Base-by-base conservation (phyloP, 345 rosid species). In the Populus davidiana region DNA sequence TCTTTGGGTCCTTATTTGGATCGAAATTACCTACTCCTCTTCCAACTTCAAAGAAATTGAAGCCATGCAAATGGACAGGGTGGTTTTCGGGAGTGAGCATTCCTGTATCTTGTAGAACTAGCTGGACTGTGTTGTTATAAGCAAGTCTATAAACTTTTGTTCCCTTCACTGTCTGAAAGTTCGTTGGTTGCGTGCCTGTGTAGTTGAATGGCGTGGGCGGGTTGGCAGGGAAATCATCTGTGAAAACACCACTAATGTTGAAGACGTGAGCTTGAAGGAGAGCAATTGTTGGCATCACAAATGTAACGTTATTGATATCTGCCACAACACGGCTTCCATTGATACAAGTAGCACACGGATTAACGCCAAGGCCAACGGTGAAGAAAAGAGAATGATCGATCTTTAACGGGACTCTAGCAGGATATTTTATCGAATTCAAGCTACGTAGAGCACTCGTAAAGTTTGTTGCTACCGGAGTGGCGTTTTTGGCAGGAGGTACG, bases 71-170 rank as follows among this genome's bases (percentile, higher is more conserved):
- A 84, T 96, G 99, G 17, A 96, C 0, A 0, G 99, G 98, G 80
- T 96, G 99, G 80, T 92, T 96, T 82, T 96, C 99, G 0, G 96
- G 88, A 0, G 98, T 27, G 66, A 96, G 81, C 72, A 92, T 80
- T 2, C 93, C 98, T 0, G 99, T 96, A 77, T 96, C 98, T 78
- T 96, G 99, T 59, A 96, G 56, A 25, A 96, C 94, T 1, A 96
- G 86, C 75, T 96, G 90, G 62, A 93, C 99, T 0, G 96, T 92
- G 0, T 90, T 84, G 81, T 93, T 93, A 71, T 89, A 96, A 9
- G 80, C 82, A 63, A 96, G 74, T 80, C 86, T 84, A 64, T 88
- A 96, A 12, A 91, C 83, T 80, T 82, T 93, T 0, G 99, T 96
- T 14, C 96, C 98, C 0, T 29, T 86, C 5, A 23, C 86, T 5